Conservation (phyloP, 2,329 filamentous ascomycete genomes). For the Pseudocercospora eumusae region DNA sequence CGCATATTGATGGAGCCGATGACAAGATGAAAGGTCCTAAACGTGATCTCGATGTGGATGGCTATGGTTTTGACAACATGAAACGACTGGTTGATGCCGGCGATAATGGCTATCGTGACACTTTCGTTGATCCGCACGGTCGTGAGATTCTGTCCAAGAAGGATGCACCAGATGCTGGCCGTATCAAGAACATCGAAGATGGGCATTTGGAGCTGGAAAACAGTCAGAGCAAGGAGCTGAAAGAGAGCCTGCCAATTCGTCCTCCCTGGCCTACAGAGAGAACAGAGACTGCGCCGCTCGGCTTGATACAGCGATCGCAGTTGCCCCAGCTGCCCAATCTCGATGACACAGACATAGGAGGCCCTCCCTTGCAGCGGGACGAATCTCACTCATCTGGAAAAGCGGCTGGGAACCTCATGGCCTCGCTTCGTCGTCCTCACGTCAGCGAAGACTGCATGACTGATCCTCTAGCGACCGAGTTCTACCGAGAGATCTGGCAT, state of each 20-base stretch:
- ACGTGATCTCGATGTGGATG: conserved; percentile 75
- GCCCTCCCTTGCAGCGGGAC: conserved; percentile 63
- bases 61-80: conserved; percentile 76
- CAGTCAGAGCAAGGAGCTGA: conserved; percentile 33
- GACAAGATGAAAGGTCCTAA: conserved; percentile 25
- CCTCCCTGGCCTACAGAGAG: conserved; percentile 45
- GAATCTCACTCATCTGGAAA: conserved; percentile 46
- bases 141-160: conserved; percentile 71
- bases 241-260: conserved; percentile 36
- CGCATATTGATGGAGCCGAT: conserved; percentile 6
- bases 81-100: conserved; percentile 42
- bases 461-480: conserved; percentile 78
- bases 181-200: conserved; percentile 44
- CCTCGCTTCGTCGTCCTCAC: conserved; percentile 71
- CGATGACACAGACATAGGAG: conserved; percentile 82
- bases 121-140: conserved; percentile 58
- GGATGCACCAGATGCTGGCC: conserved; percentile 64
- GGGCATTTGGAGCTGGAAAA: conserved; percentile 28
- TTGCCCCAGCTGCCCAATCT: conserved; percentile 67
- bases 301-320: conserved; percentile 67
- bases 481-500: conserved; percentile 87
- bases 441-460: conserved; percentile 92
- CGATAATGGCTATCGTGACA: conserved; percentile 42
- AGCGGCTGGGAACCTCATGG: conserved; percentile 51
- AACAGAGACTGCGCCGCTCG: conserved; percentile 66